phyloP scores from a whole-genome alignment of 2,329 filamentous ascomycete genomes.

The Alternaria dauci region DNA sequence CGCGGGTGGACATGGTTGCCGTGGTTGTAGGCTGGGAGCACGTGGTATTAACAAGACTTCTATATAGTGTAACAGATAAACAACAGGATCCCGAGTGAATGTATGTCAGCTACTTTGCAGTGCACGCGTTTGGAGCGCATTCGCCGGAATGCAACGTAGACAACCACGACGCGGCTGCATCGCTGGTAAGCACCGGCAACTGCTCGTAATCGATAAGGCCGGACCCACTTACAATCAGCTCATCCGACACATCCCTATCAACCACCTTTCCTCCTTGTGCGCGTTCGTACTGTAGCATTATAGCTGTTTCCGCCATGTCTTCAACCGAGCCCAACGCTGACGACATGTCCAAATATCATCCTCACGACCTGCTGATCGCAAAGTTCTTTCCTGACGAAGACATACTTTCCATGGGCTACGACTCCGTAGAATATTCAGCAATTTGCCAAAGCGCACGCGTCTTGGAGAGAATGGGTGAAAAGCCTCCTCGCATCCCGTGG shows the following conservation, averaged over 20 bases:
- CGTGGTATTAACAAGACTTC: not conserved
- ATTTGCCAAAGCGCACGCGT: not conserved
- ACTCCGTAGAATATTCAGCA: not conserved
- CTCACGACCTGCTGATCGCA: not conserved
- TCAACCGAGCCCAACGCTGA: not conserved
- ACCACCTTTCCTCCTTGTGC: not conserved
- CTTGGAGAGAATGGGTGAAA: not conserved
- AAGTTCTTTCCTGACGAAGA: conserved; percentile 7
- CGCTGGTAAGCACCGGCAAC: conserved; percentile 11
- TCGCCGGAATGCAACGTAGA: conserved; percentile 16
- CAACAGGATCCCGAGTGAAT: not conserved
- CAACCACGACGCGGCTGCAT: conserved; percentile 8
- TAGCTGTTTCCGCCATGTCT: not conserved
- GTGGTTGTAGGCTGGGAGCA: not conserved
- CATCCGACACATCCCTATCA: not conserved
- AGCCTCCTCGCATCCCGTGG: not conserved
- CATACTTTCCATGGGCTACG: not conserved
- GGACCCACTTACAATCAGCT: not conserved
- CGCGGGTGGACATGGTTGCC: conserved; percentile 51
- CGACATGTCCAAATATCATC: not conserved
- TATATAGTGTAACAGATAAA: not conserved
- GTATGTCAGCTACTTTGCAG: not conserved
- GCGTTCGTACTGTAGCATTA: not conserved
- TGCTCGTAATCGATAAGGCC: conserved; percentile 14
- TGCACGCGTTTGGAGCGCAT: conserved; percentile 4